Percentiles rank a stretch among this genome's conserved stretches.
Conservation (phyloP, 768 basidiomycete species). For the Saitozyma sp. region DNA sequence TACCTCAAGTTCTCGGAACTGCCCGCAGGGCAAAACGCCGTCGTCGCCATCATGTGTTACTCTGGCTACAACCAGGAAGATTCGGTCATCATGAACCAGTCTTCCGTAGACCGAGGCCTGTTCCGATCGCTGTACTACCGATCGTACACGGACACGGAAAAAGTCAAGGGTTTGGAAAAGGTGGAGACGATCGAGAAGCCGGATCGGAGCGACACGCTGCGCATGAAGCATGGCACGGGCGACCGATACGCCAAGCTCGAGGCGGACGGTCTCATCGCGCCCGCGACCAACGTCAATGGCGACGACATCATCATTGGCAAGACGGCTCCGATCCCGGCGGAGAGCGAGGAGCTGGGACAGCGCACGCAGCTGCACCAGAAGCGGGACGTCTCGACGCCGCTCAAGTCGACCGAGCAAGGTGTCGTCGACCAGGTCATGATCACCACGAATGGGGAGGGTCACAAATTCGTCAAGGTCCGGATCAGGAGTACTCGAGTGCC, state of each 20-base stretch:
- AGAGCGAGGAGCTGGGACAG: conserved; percentile 95
- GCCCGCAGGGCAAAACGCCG: conserved; percentile 98
- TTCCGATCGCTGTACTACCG: conserved; percentile 99
- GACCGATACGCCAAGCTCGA: conserved; percentile 88
- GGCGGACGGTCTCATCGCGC: conserved; percentile 91
- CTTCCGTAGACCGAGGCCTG: conserved; percentile 93
- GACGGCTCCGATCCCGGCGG: conserved; percentile 93
- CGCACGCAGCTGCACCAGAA: conserved; percentile 89
- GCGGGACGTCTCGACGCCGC: conserved; percentile 92
- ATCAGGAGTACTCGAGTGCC: conserved; percentile 94
- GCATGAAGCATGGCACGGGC: conserved; percentile 90
- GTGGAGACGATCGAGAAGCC: conserved; percentile 98
- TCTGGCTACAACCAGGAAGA: conserved; percentile 99
- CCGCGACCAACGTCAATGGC: conserved; percentile 89
- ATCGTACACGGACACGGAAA: conserved; percentile 97
- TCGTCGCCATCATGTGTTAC: conserved; percentile 97
- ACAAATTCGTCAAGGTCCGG: conserved; percentile 97
- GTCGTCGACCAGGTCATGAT: conserved; percentile 96
- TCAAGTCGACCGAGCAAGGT: conserved; percentile 97
- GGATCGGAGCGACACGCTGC: conserved; percentile 82
- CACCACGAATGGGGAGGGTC: conserved; percentile 91
- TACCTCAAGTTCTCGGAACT: conserved; percentile 98
- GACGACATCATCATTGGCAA: conserved; percentile 99
- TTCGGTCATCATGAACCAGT: conserved; percentile 99
- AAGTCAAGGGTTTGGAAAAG: conserved; percentile 87